A percentile compares a stretch with the other conserved stretches of the same genome.
Conservation (phyloP, 495 filamentous ascomycete genomes). For the Xylaria bambusicola region DNA sequence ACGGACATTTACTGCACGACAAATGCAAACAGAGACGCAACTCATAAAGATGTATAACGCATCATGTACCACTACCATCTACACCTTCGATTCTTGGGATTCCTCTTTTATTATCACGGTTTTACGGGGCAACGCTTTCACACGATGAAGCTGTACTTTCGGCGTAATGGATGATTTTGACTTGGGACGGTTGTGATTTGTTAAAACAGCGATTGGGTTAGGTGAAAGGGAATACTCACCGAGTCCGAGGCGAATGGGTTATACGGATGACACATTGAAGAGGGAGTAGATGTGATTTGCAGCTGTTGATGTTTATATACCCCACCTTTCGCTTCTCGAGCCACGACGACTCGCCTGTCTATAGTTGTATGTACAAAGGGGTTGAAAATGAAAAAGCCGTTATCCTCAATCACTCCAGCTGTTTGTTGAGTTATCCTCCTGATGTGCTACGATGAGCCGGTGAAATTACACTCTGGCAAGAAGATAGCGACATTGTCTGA, state of each 20-base stretch:
- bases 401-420: background rate
- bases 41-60: slow-evolving; percentile 25
- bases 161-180: slow-evolving; percentile 14
- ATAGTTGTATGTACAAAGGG: slow-evolving; percentile 15
- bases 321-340: slow-evolving; percentile 21
- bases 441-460: no score
- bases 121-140: slow-evolving; percentile 18
- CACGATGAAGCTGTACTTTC: slow-evolving; percentile 1
- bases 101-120: slow-evolving; percentile 6
- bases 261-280: slow-evolving; percentile 3
- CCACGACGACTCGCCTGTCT: background rate
- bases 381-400: slow-evolving; percentile 3
- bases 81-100: background rate
- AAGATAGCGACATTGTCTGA: no score
- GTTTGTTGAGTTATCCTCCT: no score
- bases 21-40: slow-evolving; percentile 76
- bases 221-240: slow-evolving; percentile 11
- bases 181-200: slow-evolving; percentile 1
- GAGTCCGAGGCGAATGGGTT: slow-evolving; percentile 12
- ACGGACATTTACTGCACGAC: slow-evolving; percentile 84
- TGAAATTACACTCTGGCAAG: no score
- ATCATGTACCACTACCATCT: slow-evolving; percentile 15
- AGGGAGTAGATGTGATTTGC: background rate
- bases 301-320: slow-evolving; percentile 16
- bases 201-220: background rate